Base-by-base conservation (phyloP, 2,329 filamentous ascomycete species). In the Botrytis byssoidea region DNA sequence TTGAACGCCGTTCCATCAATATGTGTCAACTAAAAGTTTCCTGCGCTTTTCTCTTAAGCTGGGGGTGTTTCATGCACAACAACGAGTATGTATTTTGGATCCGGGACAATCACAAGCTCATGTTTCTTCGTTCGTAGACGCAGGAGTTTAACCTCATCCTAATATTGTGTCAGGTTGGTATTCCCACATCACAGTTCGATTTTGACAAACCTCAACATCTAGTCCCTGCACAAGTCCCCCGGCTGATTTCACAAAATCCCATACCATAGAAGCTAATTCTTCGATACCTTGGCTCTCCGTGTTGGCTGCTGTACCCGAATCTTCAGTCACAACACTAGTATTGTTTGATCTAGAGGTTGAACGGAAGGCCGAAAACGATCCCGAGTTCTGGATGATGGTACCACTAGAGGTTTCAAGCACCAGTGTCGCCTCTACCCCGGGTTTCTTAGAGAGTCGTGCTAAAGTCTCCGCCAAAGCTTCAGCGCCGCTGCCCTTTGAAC, bases 91-190 rank as follows among this genome's bases (percentile, higher is more conserved):
- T 93, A 97, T 80, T 93, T 94, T 59, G 88, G 80, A 81, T 95
- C 93, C 82, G 92, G 93, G 32, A 95, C 91, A 79, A 96, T 93
- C 74, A 96, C 91, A 75, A 96, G 84, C 82, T 97, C 93, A 78
- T 94, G 92, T 82, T 93, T 94, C 85, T 91, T 94, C n/a, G 93
- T 95, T 77, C 93, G 88, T 76, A 97, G 81, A 76, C 93, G 87
- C 70, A 96, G 83, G 66, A 96, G 85, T 83, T 91, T 94, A 76
- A 95, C 83, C 80, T 95, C 93, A 79, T 96, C 93, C 87, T 92
- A 76, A 22, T 37, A 32, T 25, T 20, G 5, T 40, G 67, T 79
- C 67, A 79, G 75, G 37, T 63, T 29, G 6, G 3, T 1, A 57
- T 57, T 48, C 7, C 35, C 44, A 16, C 44, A 44, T 51, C 67